Evolutionary conservation across 2,329 filamentous ascomycete genomes (phyloP), one percentile per base, ranked within the genome.

Genomic region (Cylindrodendrum hubeiense): DNA sequence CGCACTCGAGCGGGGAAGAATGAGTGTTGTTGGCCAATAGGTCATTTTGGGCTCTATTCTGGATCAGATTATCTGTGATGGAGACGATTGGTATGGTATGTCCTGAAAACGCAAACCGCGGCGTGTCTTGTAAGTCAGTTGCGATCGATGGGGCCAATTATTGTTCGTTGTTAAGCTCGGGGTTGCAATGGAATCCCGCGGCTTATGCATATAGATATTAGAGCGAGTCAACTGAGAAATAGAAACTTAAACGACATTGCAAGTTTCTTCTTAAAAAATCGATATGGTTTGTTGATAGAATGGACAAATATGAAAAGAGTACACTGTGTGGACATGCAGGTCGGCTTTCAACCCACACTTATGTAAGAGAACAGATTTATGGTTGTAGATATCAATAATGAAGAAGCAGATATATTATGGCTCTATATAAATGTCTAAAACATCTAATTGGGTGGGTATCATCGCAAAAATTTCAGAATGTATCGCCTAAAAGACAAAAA

Each of bases 1-100:
- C 71, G 24, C 68, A 70, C 51, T 67, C 66, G 24, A 65, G 44
- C 21, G 39, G 58, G 46, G 67, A 65, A 57, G 64, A 24, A 39
- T 53, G 47, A 54, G 39, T 33, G 41, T 19, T 43, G 47, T 64
- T 53, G 28, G 37, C 21, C 21, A 47, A 30, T 15, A 12, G 30
- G 21, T n/a, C 53, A 65, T 60, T 58, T 37, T 41, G 46, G 19
- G 52, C 34, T 43, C 33, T 28, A 12, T 43, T 5, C 26, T 49
- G 51, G 37, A 52, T 34, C 22, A 6, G 24, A 8, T 57, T 7
- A 47, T 50, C 15, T 30, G 26, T 3, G 9, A 41, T 10, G n/a
- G 21, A 57, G 19, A 30, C 9, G 30, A 43, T 39, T 34, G 26
- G 24, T 1, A 52, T 19, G n/a, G 37, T 5, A 30, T 53, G 22